Evolutionary conservation across 805 yeast genomes (phyloP), one percentile per base, ranked within the genome.

Genomic region (Saturnispora diversa): DNA sequence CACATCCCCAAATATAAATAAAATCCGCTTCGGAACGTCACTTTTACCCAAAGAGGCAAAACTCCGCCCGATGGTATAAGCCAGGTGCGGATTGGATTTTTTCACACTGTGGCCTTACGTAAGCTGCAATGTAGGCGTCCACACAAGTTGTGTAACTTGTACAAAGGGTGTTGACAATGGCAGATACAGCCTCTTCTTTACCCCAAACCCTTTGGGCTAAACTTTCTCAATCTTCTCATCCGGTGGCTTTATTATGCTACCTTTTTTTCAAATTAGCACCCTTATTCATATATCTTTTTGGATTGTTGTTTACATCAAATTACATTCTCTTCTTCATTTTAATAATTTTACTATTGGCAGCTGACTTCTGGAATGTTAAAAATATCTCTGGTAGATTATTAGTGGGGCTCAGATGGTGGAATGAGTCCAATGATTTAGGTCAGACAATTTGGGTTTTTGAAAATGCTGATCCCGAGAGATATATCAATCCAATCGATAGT

Each of bases 381-480:
- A 90, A 90, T 60, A 83, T 90, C 20, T 70, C 94, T 16, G 98
- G 98, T 1, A 66, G 97, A 44, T 70, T 85, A 42, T 62, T 90
- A 42, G 97, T 92, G 4, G 97, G 97, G 0, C 68, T 92, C 48
- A 71, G 94, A 48, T 90, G 98, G 98, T 90, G 97, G 96, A 92
- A 90, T 57, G 97, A 90, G 56, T 70, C 87, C 0, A 66, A 72
- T 22, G 67, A 64, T 15, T 58, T 70, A 7, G 85, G 85, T 2
- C 78, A 79, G 49, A 76, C 80, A 40, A 70, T 78, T 10, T 85
- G 94, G 94, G 94, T 86, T 16, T 85, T 85, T 54, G 95, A 85
- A 57, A 77, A 86, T 2, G 88, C 92, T 4, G 84, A 84, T 53
- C 82, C 84, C 6, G 62, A 65, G 32, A 64, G 82, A 44, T 67